Percentiles rank a stretch among this genome's conserved stretches.
Conservation (phyloP, 148 eudicot genomes). For the Rhododendron simsii region DNA sequence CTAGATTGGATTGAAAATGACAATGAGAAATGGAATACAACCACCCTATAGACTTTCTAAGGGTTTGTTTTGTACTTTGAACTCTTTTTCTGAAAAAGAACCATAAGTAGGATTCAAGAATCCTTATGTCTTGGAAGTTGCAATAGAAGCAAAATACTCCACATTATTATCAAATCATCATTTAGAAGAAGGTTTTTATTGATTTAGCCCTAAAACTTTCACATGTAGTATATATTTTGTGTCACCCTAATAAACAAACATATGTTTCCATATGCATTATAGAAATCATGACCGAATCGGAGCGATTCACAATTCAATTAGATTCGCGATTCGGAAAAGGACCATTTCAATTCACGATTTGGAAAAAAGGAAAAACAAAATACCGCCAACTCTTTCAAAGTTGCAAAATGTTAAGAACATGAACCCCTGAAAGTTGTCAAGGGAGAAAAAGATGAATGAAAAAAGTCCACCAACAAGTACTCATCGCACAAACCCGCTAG, state of each 20-base stretch:
- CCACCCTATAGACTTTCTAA: not conserved
- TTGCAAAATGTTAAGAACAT: not conserved
- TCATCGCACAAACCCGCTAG: not conserved
- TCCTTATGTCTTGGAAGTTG: not conserved
- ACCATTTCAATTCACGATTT: not conserved
- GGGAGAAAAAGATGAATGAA: not conserved
- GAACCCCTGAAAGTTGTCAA: not conserved
- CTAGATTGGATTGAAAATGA: not conserved
- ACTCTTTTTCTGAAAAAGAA: not conserved
- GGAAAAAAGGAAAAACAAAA: too few relatives aligned
- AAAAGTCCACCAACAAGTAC: not conserved
- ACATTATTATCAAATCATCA: not conserved
- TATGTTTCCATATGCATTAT: not conserved
- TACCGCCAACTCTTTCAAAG: not conserved
- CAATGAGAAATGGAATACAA: not conserved
- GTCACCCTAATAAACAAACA: not conserved
- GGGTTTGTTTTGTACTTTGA: not conserved
- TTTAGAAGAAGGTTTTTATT: not conserved
- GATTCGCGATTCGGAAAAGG: not conserved
- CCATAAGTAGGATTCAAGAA: not conserved
- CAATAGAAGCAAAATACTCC: not conserved
- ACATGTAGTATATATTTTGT: not conserved
- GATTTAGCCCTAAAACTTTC: not conserved
- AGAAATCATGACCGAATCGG: not conserved
- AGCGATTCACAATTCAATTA: too few relatives aligned